phyloP scores from a whole-genome alignment of 176 grass and related monocot genomes.

The Secale cereale region DNA sequence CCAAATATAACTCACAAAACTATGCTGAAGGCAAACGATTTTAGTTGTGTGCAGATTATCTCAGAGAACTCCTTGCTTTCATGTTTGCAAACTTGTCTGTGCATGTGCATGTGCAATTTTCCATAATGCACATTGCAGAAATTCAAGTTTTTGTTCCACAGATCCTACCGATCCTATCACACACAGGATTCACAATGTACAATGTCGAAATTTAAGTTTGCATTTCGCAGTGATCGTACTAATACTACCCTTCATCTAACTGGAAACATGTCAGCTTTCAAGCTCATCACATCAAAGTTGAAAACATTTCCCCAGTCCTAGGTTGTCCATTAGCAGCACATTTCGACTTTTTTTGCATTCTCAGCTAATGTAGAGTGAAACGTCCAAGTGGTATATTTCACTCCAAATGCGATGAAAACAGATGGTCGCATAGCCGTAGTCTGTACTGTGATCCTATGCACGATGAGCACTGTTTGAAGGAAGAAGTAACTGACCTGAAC shows the following conservation, averaged over 20 bases:
- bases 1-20: neutral
- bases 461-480: neutral
- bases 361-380: neutral
- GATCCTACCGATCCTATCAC: neutral
- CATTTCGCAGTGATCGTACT: neutral
- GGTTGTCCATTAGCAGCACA: neutral
- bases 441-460: neutral
- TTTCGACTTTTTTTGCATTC: neutral
- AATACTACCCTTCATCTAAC: neutral
- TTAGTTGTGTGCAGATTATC: neutral
- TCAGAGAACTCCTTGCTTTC: neutral
- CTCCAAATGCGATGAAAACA: neutral
- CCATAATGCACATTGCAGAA: neutral
- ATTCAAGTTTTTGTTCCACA: neutral
- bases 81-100: neutral
- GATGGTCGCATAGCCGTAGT: neutral
- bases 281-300: neutral
- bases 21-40: neutral
- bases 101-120: neutral
- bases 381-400: neutral
- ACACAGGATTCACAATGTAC: neutral
- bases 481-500: conserved; percentile 63
- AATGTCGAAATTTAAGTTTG: neutral
- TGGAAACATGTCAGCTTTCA: neutral
- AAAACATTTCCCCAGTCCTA: neutral